Evolutionary conservation across 306 rosid genomes (phyloP).

Genomic region (Cyclanthera cordifolia): DNA sequence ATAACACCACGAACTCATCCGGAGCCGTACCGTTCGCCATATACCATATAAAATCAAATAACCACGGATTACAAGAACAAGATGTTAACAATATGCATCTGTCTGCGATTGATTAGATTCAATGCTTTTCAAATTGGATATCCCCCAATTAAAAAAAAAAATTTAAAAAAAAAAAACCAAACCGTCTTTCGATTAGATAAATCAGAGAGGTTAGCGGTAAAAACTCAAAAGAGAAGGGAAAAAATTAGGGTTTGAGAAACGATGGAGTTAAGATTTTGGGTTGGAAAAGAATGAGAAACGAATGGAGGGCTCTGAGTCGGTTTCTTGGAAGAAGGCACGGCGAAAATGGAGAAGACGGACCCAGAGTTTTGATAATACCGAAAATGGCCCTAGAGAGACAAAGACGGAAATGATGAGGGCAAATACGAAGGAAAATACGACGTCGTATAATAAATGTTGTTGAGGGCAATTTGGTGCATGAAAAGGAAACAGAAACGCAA

Average conservation of each 20-base stretch:
- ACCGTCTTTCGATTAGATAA: too few relatives aligned
- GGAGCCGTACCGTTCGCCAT: constrained; percentile 72
- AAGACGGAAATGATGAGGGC: background rate
- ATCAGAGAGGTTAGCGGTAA: background rate
- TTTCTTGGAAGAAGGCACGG: constrained; percentile 15
- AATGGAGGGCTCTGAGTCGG: constrained; percentile 7
- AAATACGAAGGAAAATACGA: background rate
- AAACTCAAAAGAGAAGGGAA: background rate
- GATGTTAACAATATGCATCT: background rate
- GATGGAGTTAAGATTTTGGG: background rate
- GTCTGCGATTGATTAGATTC: background rate
- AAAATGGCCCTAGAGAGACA: constrained; percentile 11
- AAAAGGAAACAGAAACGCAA: background rate
- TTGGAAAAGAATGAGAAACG: background rate
- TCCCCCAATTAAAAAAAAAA: too few relatives aligned
- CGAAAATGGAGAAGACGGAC: constrained; percentile 8
- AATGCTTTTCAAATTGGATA: too few relatives aligned
- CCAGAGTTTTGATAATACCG: background rate
- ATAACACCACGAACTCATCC: constrained; percentile 43
- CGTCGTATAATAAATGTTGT: background rate
- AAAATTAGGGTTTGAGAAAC: constrained; percentile 2
- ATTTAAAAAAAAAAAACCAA: too few relatives aligned
- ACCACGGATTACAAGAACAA: background rate
- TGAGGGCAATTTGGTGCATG: constrained; percentile 2
- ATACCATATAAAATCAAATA: too few relatives aligned